phyloP scores from a whole-genome alignment of 306 rosid genomes.

The Lathyrus tuberosus region DNA sequence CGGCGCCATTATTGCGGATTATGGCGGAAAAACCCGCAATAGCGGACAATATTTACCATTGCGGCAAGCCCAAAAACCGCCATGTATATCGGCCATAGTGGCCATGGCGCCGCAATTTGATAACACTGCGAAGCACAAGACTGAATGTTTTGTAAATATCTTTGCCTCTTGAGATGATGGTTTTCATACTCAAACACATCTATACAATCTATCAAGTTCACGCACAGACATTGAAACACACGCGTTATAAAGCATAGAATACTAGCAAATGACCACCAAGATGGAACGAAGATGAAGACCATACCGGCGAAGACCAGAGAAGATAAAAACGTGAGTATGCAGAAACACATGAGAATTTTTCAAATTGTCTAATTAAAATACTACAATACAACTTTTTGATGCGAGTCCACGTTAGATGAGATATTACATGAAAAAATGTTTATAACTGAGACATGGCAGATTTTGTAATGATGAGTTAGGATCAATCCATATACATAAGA shows the following conservation, averaged over 20 bases:
- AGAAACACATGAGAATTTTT: background rate
- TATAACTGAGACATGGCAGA: background rate
- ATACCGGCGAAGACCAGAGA: background rate
- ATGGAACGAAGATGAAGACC: background rate
- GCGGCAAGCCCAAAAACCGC: too few species aligned
- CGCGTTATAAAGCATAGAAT: too few species aligned
- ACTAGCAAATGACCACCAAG: background rate
- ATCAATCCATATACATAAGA: background rate
- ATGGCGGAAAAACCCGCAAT: too few species aligned
- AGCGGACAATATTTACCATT: too few species aligned
- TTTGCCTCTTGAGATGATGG: conserved; percentile 9
- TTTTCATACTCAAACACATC: conserved; percentile 18
- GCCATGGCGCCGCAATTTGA: too few species aligned
- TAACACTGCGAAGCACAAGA: conserved; percentile 30
- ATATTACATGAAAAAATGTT: background rate
- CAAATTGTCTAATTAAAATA: conserved; percentile 1
- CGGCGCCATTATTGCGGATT: too few species aligned
- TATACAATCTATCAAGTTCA: background rate
- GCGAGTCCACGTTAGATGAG: background rate
- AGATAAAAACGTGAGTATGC: background rate
- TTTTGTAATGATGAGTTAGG: background rate
- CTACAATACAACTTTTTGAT: background rate
- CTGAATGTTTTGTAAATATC: conserved; percentile 13
- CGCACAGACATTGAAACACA: background rate
- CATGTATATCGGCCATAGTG: too few species aligned